A percentile compares a stretch with the other conserved stretches of the same genome.
phyloP scores from a whole-genome alignment of 441 rosid species.

The Erodium moschatum region DNA sequence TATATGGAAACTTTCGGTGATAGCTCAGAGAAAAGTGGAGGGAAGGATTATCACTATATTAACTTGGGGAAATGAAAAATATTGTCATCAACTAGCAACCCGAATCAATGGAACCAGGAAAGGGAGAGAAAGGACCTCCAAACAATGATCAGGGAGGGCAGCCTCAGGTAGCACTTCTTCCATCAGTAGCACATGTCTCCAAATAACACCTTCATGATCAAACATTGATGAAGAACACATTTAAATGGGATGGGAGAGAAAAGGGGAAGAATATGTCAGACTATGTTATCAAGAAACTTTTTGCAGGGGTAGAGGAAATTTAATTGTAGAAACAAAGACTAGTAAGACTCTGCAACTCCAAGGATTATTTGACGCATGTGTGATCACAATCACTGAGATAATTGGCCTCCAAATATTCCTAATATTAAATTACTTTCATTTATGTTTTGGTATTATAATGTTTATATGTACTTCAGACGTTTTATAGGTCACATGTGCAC shows the following conservation, averaged over 20 bases:
- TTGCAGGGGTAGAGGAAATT: not conserved
- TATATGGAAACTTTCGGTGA: too few species aligned
- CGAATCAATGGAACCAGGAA: not conserved
- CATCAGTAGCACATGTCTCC: conserved; percentile 80
- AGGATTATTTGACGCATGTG: not conserved
- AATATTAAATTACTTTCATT: not conserved
- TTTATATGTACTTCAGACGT: not conserved
- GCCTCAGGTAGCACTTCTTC: conserved; percentile 76
- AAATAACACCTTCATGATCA: conserved; percentile 52
- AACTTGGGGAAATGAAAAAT: too few species aligned
- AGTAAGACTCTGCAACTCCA: not conserved
- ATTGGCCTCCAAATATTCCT: not conserved
- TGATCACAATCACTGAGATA: not conserved
- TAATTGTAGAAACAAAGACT: not conserved
- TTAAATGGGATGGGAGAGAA: conserved; percentile 11
- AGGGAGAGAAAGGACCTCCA: conserved; percentile 41
- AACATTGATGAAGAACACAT: conserved; percentile 18
- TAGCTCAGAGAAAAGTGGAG: too few species aligned
- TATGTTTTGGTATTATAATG: not conserved
- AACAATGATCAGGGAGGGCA: conserved; percentile 55
- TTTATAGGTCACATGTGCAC: not conserved
- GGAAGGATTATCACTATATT: too few species aligned
- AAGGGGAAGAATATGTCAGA: not conserved
- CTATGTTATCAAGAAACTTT: conserved; percentile 1
- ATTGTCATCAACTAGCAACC: not conserved